Evolutionary conservation across 139 green algal genomes (phyloP).

Genomic region (Volvox africanus): DNA sequence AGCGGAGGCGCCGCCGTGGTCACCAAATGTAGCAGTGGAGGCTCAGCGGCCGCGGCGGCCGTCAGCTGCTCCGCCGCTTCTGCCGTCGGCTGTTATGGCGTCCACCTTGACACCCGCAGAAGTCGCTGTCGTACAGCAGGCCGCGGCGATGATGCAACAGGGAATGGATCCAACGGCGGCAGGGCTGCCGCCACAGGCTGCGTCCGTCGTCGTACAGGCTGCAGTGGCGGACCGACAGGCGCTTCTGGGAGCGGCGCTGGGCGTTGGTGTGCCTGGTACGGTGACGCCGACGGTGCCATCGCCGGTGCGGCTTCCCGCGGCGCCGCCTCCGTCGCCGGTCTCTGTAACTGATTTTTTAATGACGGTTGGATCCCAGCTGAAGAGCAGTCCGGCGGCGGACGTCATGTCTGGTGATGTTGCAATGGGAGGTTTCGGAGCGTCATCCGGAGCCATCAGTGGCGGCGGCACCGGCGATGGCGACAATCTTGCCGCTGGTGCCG

Average conservation of each 20-base stretch:
- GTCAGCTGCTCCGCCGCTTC: neutral
- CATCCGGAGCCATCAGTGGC: too few species aligned
- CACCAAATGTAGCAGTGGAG: neutral
- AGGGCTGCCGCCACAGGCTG: slow-evolving; percentile 19
- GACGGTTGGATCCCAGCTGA: neutral
- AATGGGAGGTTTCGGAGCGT: too few species aligned
- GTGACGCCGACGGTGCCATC: neutral
- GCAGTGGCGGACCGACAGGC: neutral
- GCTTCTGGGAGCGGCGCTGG: neutral
- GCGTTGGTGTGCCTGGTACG: neutral
- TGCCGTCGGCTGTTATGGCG: slow-evolving; percentile 18
- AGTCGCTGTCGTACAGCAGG: slow-evolving; percentile 5
- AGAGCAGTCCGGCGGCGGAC: too few species aligned
- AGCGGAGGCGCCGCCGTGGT: neutral
- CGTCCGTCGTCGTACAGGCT: slow-evolving; percentile 1
- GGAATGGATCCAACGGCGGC: slow-evolving; percentile 23
- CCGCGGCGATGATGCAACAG: slow-evolving; percentile 6
- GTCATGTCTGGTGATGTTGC: too few species aligned
- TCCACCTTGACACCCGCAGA: slow-evolving; percentile 15
- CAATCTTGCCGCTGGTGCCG: too few species aligned
- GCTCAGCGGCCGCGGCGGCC: neutral
- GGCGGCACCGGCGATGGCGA: too few species aligned
- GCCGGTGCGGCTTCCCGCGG: neutral
- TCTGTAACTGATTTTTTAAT: neutral
- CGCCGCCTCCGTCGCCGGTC: slow-evolving; percentile 18